Conservation (phyloP, 148 eudicot genomes). For the Camellia sinensis region DNA sequence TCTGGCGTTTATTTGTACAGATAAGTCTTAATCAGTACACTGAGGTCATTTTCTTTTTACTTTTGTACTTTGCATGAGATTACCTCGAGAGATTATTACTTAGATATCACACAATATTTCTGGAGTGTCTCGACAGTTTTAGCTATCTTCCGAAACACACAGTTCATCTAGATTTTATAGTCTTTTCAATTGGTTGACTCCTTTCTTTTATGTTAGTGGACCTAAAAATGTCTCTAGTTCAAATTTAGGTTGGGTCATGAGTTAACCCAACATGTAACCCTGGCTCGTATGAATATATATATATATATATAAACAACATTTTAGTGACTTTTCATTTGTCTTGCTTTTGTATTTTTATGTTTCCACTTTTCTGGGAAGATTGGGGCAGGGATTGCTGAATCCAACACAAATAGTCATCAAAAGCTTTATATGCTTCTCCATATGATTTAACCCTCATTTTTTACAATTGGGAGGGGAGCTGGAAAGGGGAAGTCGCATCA, state of each 20-base stretch:
- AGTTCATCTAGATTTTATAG: background rate
- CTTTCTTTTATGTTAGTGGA: background rate
- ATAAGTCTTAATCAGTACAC: constrained; percentile 3
- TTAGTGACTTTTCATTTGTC: background rate
- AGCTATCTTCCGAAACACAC: background rate
- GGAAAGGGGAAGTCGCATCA: no score
- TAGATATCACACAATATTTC: background rate
- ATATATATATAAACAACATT: background rate
- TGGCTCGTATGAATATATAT: background rate
- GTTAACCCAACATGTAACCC: background rate
- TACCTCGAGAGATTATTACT: constrained; percentile 4
- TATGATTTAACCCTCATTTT: no score
- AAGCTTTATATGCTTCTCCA: no score
- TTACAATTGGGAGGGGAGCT: no score
- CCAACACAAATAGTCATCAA: no score
- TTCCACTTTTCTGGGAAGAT: background rate
- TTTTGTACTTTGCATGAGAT: constrained; percentile 1
- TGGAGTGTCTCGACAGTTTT: background rate
- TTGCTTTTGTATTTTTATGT: background rate
- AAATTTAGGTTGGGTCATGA: background rate
- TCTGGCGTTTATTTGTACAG: constrained; percentile 13
- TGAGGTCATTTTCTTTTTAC: background rate
- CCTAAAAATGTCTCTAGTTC: background rate
- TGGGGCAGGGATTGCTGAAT: background rate
- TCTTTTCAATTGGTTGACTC: background rate